Percentiles rank a stretch among this genome's conserved stretches.
Evolutionary conservation across 306 rosid genomes (phyloP).

Genomic region (Castanopsis chinensis): DNA sequence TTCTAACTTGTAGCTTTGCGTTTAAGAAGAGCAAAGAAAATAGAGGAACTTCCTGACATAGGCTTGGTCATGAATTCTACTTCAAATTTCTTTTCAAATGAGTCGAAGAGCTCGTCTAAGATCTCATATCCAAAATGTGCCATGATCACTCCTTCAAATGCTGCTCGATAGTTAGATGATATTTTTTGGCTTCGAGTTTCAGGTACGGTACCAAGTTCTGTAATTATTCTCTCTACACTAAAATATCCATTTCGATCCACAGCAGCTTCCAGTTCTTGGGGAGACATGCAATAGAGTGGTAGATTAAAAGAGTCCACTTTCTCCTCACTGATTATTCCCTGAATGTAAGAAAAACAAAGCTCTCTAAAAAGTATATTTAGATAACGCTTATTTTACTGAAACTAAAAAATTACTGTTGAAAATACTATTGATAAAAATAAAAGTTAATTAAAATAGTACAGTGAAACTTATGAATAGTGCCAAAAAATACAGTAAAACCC

Average conservation of each 20-base stretch:
- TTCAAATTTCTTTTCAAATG: conserved; percentile 2
- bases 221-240: background rate
- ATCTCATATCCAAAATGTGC: conserved; percentile 25
- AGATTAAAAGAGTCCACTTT: conserved; percentile 24
- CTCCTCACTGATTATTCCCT: conserved; percentile 5
- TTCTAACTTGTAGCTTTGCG: too few relatives aligned
- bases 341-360: background rate
- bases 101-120: conserved; percentile 21
- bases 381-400: too few relatives aligned
- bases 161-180: background rate
- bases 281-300: conserved; percentile 13
- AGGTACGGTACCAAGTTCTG: background rate
- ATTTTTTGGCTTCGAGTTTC: too few relatives aligned
- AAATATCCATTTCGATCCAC: conserved; percentile 20
- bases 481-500: too few relatives aligned
- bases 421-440: too few relatives aligned
- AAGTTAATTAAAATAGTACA: too few relatives aligned
- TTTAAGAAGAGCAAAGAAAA: background rate
- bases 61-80: background rate
- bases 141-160: conserved; percentile 6
- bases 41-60: background rate
- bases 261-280: conserved; percentile 14
- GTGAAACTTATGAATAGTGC: too few relatives aligned
- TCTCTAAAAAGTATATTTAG: background rate
- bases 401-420: too few relatives aligned